Conservation (phyloP, 208 protist genomes). For the Porcisia hertigi region DNA sequence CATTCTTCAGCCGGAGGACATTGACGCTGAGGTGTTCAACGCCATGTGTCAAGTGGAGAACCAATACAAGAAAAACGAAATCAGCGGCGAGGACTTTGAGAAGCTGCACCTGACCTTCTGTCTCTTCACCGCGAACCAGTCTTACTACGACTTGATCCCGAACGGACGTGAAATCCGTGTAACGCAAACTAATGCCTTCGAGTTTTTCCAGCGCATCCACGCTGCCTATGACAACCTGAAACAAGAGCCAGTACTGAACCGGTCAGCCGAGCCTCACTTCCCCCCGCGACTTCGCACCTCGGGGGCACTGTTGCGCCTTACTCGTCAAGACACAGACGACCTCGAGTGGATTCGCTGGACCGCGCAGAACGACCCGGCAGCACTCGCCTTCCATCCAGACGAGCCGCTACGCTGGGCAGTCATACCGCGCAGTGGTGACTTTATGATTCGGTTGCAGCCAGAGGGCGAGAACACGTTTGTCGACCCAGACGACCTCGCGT, state of each 20-base stretch:
- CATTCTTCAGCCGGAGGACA: slow-evolving; percentile 20
- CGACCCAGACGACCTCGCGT: slow-evolving; percentile 11
- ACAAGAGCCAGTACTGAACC: not conserved
- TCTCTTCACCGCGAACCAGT: slow-evolving; percentile 23
- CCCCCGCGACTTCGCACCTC: slow-evolving; percentile 14
- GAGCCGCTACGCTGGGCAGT: slow-evolving; percentile 34
- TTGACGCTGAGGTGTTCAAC: slow-evolving; percentile 19
- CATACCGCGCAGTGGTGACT: slow-evolving; percentile 20
- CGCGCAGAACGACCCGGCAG: slow-evolving; percentile 20
- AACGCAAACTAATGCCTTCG: slow-evolving; percentile 37
- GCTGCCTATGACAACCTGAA: slow-evolving; percentile 19
- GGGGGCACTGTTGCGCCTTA: slow-evolving; percentile 20
- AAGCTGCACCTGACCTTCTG: slow-evolving; percentile 31
- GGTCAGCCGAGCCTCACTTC: not conserved
- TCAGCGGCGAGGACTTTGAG: slow-evolving; percentile 29
- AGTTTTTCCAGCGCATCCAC: slow-evolving; percentile 45
- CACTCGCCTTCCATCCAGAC: slow-evolving; percentile 15
- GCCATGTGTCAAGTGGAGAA: slow-evolving; percentile 13
- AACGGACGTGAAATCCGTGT: slow-evolving; percentile 48
- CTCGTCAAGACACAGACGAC: slow-evolving; percentile 9
- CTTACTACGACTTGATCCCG: slow-evolving; percentile 46
- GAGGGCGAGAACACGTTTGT: slow-evolving; percentile 20
- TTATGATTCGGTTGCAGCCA: slow-evolving; percentile 28
- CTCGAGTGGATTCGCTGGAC: slow-evolving; percentile 18
- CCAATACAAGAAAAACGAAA: slow-evolving; percentile 12